Evolutionary conservation across 2,329 filamentous ascomycete species (phyloP), one percentile per base, ranked within the genome.

Genomic region (Pseudogymnoascus sp.): DNA sequence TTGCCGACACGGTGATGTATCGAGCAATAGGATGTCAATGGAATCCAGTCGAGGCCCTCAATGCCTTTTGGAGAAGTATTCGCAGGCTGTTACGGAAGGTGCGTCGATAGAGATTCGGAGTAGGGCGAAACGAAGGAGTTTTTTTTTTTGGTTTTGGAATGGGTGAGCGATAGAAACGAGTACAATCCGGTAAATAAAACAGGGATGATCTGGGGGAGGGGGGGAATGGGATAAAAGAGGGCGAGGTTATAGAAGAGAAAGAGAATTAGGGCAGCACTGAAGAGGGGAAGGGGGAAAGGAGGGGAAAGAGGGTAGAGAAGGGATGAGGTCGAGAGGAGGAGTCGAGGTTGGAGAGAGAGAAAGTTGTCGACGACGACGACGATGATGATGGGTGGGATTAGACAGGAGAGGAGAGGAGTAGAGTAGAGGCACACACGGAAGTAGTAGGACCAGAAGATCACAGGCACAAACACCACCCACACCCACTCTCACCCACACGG

Each of bases 201-300:
- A 62, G 61, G 62, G 61, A 64, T 63, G 59, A 61, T 25, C 5
- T 25, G 62, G 62, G 62, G 63, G 59, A 66, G 61, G 57, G 63
- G 18, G 18, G 18, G 18, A 18, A 18, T 18, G 62, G 63, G 64
- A 64, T 60, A 67, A 64, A 70, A 67, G 62, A 65, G 69, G 65
- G 64, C 66, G 61, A 65, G 63, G 65, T 66, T 53, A 68, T 67
- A 62, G 64, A 64, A 69, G 66, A 68, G 68, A 68, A 66, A 65
- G 67, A 69, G 69, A 68, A 70, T 68, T 68, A 73, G 74, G 71
- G 70, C 67, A 72, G 70, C 66, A 64, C 66, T 25, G 66, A 64
- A 61, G 63, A 18, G 63, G 63, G 61, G 67, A 62, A 67, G 64
- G 63, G 62, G 66, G 62, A 62, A 33, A 33, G 22, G 22, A 64